Base-by-base conservation (phyloP, 2,329 filamentous ascomycete genomes). In the Tolypocladium capitatum region DNA sequence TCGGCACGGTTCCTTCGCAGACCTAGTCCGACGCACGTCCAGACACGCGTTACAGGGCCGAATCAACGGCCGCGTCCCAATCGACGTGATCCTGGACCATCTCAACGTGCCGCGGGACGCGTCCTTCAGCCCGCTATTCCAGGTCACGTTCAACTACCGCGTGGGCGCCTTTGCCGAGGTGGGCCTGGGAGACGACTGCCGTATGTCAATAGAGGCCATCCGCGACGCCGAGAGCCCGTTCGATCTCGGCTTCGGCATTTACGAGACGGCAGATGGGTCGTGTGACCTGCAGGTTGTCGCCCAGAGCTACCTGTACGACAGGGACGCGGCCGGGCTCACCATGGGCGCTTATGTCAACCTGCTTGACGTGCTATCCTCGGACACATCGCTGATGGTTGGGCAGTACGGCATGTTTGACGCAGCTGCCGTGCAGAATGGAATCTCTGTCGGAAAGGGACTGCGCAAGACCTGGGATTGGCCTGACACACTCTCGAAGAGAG, bases 111-210 rank as follows among this genome's bases (percentile, higher is more conserved):
- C 61, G 0, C 60, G 71, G 6, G 68, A 67, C 1, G 51, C 65
- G 0, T 53, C 59, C 0, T 52, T 68, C 47, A 67, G 52, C 27
- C 72, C 73, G 0, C 43, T 76, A 0, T 74, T 74, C 56, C 73
- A 75, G 48, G 63, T 59, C 0, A 65, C 69, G 20, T 52, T 75
- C 35, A 66, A 76, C 55, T 76, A 75, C 53, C 62, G 69, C 6
- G 63, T 63, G 30, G 59, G 58, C 1, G 48, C 53, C 1, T 53
- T 58, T 5, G 52, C 63, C 41, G 51, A 58, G 52, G 32, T 63
- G 2, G 36, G 51, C 7, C 53, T 57, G 41, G 53, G 57, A 7
- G 16, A 41, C 14, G 49, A 59, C 32, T 55, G 53, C 49, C 45
- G 46, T 20, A 47, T 53, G 46, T 43, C 46, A 6, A 45, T 53